phyloP scores from a whole-genome alignment of 805 yeast genomes.

The Hagleromyces aurorensis region DNA sequence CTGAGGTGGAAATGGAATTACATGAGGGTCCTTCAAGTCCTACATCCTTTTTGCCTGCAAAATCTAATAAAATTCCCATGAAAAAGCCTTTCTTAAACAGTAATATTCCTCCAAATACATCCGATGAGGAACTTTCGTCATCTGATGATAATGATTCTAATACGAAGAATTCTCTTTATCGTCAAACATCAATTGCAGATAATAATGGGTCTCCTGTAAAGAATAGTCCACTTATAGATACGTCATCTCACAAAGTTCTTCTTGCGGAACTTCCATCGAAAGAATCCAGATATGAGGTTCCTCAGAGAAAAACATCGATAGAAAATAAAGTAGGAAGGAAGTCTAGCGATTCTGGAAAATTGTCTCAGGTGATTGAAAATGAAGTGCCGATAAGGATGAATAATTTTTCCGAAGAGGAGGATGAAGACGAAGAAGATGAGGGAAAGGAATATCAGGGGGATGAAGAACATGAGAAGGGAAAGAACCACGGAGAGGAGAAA shows the following conservation, averaged over 20 bases:
- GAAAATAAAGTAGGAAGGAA: constrained; percentile 16
- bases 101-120: constrained; percentile 6
- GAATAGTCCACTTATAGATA: constrained; percentile 16
- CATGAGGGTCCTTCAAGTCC: constrained; percentile 35
- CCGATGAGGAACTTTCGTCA: constrained; percentile 11
- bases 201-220: constrained; percentile 27
- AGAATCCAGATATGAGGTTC: constrained; percentile 7
- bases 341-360: constrained; percentile 3
- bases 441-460: constrained; percentile 4
- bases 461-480: constrained; percentile 6
- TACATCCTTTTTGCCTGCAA: constrained; percentile 27
- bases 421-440: constrained; percentile 10
- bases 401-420: constrained; percentile 20
- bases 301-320: constrained; percentile 22
- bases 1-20: constrained; percentile 34
- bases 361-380: constrained; percentile 2
- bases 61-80: constrained; percentile 30
- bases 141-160: constrained; percentile 14
- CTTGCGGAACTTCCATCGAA: constrained; percentile 27
- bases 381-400: constrained; percentile 17
- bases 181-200: constrained; percentile 29
- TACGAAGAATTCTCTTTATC: constrained; percentile 9
- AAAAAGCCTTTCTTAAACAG: constrained; percentile 24
- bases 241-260: constrained; percentile 17
- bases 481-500: constrained; percentile 2